A percentile compares a stretch with the other conserved stretches of the same genome.
Evolutionary conservation across 805 yeast species (phyloP).

Genomic region (Candida lessepsii): DNA sequence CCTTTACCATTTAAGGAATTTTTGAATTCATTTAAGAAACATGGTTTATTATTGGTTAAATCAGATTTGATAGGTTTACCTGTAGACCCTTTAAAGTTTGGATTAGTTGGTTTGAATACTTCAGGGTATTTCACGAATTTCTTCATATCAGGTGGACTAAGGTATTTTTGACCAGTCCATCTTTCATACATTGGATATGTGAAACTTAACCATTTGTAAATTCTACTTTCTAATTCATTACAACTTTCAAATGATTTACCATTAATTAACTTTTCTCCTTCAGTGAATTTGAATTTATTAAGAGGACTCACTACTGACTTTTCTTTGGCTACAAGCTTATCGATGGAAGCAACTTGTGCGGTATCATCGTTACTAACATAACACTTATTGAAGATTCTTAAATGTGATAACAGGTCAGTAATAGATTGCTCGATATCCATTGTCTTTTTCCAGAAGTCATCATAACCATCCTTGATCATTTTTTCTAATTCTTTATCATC

Average conservation of each 20-base stretch:
- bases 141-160: constrained; percentile 24
- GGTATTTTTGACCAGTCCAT: constrained; percentile 34
- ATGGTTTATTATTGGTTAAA: constrained; percentile 18
- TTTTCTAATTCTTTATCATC: constrained; percentile 20
- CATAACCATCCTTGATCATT: constrained; percentile 27
- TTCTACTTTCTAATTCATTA: constrained; percentile 33
- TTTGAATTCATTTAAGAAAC: constrained; percentile 30
- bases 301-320: too few relatives aligned
- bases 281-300: constrained; percentile 16
- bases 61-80: constrained; percentile 15
- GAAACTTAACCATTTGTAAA: constrained; percentile 43
- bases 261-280: constrained; percentile 15
- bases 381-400: constrained; percentile 48
- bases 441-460: constrained; percentile 24
- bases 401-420: constrained; percentile 43
- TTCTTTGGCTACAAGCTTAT: constrained; percentile 7
- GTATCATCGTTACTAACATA: constrained; percentile 29
- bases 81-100: constrained; percentile 9
- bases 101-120: constrained; percentile 18
- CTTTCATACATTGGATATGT: constrained; percentile 39
- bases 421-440: constrained; percentile 32
- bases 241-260: constrained; percentile 21
- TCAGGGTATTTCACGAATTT: constrained; percentile 17
- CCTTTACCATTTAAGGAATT: constrained; percentile 33
- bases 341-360: constrained; percentile 9